A percentile compares a stretch with the other conserved stretches of the same genome.
phyloP scores from a whole-genome alignment of 208 protist genomes.

The Novymonas esmeraldas region DNA sequence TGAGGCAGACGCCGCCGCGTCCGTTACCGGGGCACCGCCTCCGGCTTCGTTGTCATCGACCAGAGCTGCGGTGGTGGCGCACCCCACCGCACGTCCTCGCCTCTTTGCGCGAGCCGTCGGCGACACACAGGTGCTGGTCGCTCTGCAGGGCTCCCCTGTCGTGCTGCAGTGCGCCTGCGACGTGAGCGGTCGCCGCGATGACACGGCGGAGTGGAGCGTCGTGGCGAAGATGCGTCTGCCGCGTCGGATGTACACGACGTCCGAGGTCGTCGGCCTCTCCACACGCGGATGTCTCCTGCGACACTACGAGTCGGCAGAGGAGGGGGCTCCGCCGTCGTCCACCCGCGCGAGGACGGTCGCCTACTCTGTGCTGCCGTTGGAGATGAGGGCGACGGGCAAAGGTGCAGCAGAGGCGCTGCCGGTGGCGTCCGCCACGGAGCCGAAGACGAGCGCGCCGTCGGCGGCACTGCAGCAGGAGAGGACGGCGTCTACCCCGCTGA shows the following conservation, averaged over 20 bases:
- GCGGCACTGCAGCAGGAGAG: neutral
- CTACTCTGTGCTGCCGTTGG: conserved; percentile 25
- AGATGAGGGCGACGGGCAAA: conserved; percentile 25
- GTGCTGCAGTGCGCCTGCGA: conserved; percentile 36
- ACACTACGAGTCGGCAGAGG: neutral
- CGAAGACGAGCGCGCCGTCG: neutral
- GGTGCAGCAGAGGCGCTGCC: neutral
- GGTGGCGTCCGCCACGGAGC: neutral
- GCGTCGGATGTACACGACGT: conserved; percentile 9
- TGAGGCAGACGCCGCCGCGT: too few species aligned
- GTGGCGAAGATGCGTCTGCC: conserved; percentile 30
- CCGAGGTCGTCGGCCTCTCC: conserved; percentile 24
- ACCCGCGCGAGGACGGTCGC: neutral
- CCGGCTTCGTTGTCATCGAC: too few species aligned
- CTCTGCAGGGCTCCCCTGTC: conserved; percentile 24
- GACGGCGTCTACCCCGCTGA: neutral
- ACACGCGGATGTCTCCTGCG: conserved; percentile 11
- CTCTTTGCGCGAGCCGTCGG: conserved; percentile 20
- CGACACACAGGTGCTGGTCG: conserved; percentile 38
- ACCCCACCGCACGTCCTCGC: conserved; percentile 3
- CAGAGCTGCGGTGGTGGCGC: neutral
- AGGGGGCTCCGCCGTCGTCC: neutral
- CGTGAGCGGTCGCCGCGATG: conserved; percentile 8
- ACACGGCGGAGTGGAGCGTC: conserved; percentile 15
- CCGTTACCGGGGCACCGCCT: too few species aligned